phyloP scores from a whole-genome alignment of 2,329 filamentous ascomycete species.

The Sporothrix luriei region DNA sequence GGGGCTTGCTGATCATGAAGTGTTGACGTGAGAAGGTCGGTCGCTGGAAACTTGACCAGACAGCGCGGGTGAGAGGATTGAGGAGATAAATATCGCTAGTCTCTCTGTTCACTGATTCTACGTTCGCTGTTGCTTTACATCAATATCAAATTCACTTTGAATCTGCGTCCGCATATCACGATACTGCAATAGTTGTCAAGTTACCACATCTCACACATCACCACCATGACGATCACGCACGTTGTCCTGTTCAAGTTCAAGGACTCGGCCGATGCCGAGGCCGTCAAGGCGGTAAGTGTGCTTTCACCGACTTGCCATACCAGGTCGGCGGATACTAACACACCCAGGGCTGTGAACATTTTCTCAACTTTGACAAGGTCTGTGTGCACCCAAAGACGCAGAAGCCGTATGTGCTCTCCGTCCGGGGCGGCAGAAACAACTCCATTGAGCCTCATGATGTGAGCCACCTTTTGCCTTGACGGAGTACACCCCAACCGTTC shows the following conservation, averaged over 20 bases:
- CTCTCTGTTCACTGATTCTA: background rate
- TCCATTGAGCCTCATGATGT: slow-evolving; percentile 54
- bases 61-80: background rate
- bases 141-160: no score
- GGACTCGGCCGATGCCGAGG: slow-evolving; percentile 7
- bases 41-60: slow-evolving; percentile 7
- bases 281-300: background rate
- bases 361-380: slow-evolving; percentile 56
- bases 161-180: background rate
- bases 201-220: background rate
- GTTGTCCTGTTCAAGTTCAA: slow-evolving; percentile 34
- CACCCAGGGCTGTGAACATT: slow-evolving; percentile 40
- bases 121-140: background rate
- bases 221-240: slow-evolving; percentile 32
- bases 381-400: slow-evolving; percentile 65
- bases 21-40: background rate
- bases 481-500: no score
- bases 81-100: background rate
- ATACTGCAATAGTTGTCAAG: background rate
- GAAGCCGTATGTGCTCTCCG: slow-evolving; percentile 61
- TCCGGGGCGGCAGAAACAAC: slow-evolving; percentile 63
- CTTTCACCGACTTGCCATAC: background rate
- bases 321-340: background rate
- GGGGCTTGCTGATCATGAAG: no score
- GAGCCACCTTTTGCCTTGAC: no score